phyloP scores from a whole-genome alignment of 2,329 filamentous ascomycete species.

The Fusarium equiseti region DNA sequence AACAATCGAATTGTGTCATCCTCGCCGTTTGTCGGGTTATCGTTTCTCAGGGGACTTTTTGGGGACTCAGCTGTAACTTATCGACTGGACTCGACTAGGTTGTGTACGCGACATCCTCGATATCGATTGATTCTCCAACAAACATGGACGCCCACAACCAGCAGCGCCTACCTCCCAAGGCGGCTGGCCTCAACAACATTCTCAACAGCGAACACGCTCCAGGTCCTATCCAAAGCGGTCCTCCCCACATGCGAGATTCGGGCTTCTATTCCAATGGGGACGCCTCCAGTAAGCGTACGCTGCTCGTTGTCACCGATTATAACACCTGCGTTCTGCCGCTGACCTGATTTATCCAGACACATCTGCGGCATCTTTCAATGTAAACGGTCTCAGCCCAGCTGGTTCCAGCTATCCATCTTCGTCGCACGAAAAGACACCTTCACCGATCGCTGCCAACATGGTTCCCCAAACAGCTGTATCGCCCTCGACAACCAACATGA shows the following conservation, averaged over 20 bases:
- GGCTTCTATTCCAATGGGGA: constrained; percentile 60
- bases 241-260: constrained; percentile 56
- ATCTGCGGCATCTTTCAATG: constrained; percentile 56
- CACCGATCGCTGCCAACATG: constrained; percentile 66
- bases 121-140: constrained; percentile 26
- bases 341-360: constrained; percentile 50
- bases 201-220: constrained; percentile 54
- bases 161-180: constrained; percentile 49
- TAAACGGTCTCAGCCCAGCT: constrained; percentile 56
- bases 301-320: constrained; percentile 32
- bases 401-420: constrained; percentile 62
- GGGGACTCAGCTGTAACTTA: constrained; percentile 16
- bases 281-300: constrained; percentile 58
- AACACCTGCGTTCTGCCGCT: constrained; percentile 34
- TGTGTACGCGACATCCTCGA: constrained; percentile 24
- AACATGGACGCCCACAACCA: constrained; percentile 48
- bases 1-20: constrained; percentile 6
- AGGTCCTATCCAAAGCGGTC: constrained; percentile 43
- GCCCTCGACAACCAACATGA: constrained; percentile 71
- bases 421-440: constrained; percentile 71
- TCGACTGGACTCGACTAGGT: constrained; percentile 8
- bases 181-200: constrained; percentile 55
- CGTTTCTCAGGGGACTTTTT: constrained; percentile 17
- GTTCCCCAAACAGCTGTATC: constrained; percentile 67
- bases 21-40: not conserved